Percentiles rank a stretch among this genome's conserved stretches.
phyloP scores from a whole-genome alignment of 2,329 filamentous ascomycete genomes.

The Hypoxylon sp. region DNA sequence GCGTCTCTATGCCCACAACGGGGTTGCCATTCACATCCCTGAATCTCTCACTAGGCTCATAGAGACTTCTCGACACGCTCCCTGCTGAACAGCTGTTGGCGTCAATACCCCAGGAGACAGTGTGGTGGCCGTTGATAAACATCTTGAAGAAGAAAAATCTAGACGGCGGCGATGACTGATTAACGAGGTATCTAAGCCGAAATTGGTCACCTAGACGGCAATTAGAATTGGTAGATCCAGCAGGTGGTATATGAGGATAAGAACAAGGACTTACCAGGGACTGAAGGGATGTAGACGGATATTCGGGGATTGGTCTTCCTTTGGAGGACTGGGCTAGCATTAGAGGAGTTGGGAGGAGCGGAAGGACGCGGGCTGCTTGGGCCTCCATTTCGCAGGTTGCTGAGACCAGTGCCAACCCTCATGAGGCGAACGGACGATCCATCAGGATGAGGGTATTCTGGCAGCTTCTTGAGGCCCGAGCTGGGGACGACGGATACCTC shows the following conservation, averaged over 20 bases:
- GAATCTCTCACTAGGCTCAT: conserved; percentile 62
- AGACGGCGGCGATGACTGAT: conserved; percentile 53
- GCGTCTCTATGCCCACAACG: conserved; percentile 62
- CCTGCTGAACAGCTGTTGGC: conserved; percentile 55
- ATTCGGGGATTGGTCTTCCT: conserved; percentile 59
- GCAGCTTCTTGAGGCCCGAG: conserved; percentile 57
- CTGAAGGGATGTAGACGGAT: conserved; percentile 71
- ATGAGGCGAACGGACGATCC: conserved; percentile 60
- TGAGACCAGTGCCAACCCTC: conserved; percentile 35
- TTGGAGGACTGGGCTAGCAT: conserved; percentile 51
- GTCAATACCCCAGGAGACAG: conserved; percentile 68
- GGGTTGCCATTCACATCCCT: conserved; percentile 57
- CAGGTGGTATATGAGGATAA: neutral
- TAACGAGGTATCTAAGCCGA: conserved; percentile 65
- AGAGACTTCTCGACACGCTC: conserved; percentile 63
- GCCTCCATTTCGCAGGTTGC: conserved; percentile 19
- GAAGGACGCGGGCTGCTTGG: conserved; percentile 25
- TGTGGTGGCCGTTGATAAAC: conserved; percentile 66
- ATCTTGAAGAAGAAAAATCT: conserved; percentile 69
- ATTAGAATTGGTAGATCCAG: conserved; percentile 13
- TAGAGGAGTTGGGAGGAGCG: conserved; percentile 47
- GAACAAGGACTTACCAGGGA: conserved; percentile 60
- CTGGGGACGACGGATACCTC: conserved; percentile 61
- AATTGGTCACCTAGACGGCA: conserved; percentile 64
- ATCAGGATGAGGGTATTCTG: conserved; percentile 70